A percentile compares a stretch with the other conserved stretches of the same genome.
These are phyloP conservation scores for Drechslerella dactyloides DNA, from an alignment of 2,329 filamentous ascomycete species.

Conservation along the genomic window DNA sequence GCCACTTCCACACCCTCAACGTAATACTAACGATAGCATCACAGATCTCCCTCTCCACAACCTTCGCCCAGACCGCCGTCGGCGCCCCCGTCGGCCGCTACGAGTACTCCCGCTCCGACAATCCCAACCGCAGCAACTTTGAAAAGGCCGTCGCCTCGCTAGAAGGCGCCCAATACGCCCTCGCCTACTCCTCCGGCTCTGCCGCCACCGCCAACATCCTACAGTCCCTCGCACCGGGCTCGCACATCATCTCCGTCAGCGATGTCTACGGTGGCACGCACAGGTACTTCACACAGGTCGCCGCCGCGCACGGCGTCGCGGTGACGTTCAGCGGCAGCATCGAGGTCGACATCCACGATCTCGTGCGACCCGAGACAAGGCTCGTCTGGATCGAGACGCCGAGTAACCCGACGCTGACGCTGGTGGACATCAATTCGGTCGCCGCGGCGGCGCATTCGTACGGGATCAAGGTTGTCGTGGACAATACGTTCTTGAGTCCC, in stretches of 20 bases:
- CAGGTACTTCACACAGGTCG: conserved; percentile 98
- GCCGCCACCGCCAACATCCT: conserved; percentile 92
- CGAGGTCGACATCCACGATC: conserved; percentile 80
- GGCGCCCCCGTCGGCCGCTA: conserved; percentile 85
- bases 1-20: too few relatives aligned
- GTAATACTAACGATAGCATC: conserved; percentile 20
- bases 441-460: conserved; percentile 81
- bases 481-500: conserved; percentile 97
- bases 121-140: conserved; percentile 95
- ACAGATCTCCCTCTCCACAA: conserved; percentile 90
- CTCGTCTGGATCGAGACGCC: conserved; percentile 97
- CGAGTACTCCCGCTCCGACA: conserved; percentile 92
- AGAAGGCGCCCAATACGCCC: conserved; percentile 88
- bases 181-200: conserved; percentile 92
- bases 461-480: conserved; percentile 94
- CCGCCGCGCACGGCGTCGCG: conserved; percentile 87
- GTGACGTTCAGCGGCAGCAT: conserved; percentile 95
- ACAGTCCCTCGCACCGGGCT: conserved; percentile 86
- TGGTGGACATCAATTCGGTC: conserved; percentile 91
- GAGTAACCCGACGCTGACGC: conserved; percentile 88
- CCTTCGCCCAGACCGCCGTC: conserved; percentile 88
- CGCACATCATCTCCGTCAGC: conserved; percentile 93
- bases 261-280: conserved; percentile 98
- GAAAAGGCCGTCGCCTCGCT: conserved; percentile 88
- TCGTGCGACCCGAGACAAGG: conserved; percentile 88